phyloP scores from a whole-genome alignment of 2,329 filamentous ascomycete species.

The Hypoxylon rubiginosum region DNA sequence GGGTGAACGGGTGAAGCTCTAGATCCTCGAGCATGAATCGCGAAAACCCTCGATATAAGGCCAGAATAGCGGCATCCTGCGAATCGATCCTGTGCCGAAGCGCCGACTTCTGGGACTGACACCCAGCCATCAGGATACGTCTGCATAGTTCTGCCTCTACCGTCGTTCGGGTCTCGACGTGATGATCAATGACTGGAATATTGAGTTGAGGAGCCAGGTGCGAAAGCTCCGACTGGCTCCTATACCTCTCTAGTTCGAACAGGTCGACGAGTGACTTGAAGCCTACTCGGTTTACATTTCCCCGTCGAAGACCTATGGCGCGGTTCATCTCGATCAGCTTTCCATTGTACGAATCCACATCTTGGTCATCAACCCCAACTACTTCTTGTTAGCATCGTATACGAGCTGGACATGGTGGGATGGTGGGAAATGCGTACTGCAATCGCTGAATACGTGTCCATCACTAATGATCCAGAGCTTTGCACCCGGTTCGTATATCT shows the following conservation, averaged over 20 bases:
- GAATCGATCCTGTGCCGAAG: constrained; percentile 48
- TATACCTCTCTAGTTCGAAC: constrained; percentile 56
- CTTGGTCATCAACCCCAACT: constrained; percentile 60
- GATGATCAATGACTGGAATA: constrained; percentile 51
- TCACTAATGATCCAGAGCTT: constrained; percentile 57
- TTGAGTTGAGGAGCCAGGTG: constrained; percentile 8
- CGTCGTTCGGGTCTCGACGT: constrained; percentile 46
- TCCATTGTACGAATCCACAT: constrained; percentile 57
- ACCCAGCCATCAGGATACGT: constrained; percentile 54
- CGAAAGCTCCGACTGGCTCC: constrained; percentile 47
- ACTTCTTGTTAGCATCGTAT: constrained; percentile 11
- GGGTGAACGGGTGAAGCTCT: constrained; percentile 45
- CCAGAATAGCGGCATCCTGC: constrained; percentile 56
- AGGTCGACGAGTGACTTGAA: constrained; percentile 50
- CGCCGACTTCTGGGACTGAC: constrained; percentile 51
- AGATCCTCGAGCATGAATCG: constrained; percentile 64
- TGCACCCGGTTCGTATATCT: constrained; percentile 52
- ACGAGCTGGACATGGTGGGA: neutral
- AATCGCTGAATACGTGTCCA: constrained; percentile 59
- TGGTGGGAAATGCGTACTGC: constrained; percentile 48
- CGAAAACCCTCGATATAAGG: constrained; percentile 71
- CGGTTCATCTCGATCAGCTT: constrained; percentile 56
- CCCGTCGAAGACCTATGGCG: constrained; percentile 43
- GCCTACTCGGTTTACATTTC: constrained; percentile 44
- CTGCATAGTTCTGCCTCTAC: constrained; percentile 51